Conservation (phyloP, 805 yeast genomes). For the Vanderwaltozyma tropicalis region DNA sequence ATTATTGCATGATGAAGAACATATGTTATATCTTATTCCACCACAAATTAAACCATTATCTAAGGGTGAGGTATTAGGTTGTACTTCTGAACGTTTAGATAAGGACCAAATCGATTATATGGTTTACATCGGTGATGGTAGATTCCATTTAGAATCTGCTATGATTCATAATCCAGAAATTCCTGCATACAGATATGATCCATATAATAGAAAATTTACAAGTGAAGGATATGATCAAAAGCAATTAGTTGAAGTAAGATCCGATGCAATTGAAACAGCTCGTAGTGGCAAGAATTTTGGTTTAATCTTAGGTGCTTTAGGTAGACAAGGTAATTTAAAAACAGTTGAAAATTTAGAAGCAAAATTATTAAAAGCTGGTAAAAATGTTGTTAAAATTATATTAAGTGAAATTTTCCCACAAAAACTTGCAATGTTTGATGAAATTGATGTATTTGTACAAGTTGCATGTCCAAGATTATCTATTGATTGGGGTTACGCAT, state of each 20-base stretch:
- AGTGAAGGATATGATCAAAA: constrained; percentile 79
- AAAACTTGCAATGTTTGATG: constrained; percentile 83
- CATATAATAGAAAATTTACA: constrained; percentile 86
- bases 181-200: constrained; percentile 91
- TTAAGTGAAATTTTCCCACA: constrained; percentile 90
- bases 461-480: constrained; percentile 95
- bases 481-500: constrained; percentile 98
- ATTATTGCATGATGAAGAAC: constrained; percentile 38
- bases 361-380: constrained; percentile 43
- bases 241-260: constrained; percentile 65
- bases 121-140: constrained; percentile 90
- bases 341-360: constrained; percentile 62
- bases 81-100: constrained; percentile 80
- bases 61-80: constrained; percentile 92
- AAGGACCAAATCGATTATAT: constrained; percentile 59
- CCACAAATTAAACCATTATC: constrained; percentile 92
- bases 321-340: constrained; percentile 83
- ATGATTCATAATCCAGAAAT: constrained; percentile 94
- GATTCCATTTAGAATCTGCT: constrained; percentile 90
- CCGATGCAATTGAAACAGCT: constrained; percentile 64
- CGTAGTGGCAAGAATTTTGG: constrained; percentile 57
- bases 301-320: constrained; percentile 81
- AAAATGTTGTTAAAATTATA: constrained; percentile 67
- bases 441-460: constrained; percentile 89
- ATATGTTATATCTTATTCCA: constrained; percentile 52